phyloP scores from a whole-genome alignment of 495 filamentous ascomycete species.

The Parathielavia appendiculata region DNA sequence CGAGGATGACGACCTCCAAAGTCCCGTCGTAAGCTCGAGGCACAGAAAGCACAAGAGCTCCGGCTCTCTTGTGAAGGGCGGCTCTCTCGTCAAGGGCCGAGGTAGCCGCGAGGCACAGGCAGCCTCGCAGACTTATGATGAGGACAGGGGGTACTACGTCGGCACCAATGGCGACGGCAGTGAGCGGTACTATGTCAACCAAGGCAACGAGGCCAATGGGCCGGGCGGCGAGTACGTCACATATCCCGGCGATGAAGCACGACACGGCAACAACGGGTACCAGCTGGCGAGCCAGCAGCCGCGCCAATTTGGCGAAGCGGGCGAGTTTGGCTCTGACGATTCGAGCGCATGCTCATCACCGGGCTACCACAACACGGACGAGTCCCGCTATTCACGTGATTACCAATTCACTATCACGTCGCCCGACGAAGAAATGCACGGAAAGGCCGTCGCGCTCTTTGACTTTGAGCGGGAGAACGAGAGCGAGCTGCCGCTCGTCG shows the following conservation, averaged over 20 bases:
- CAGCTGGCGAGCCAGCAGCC: constrained; percentile 39
- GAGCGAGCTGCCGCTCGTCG: constrained; percentile 86
- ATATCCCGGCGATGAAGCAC: constrained; percentile 62
- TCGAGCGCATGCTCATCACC: constrained; percentile 51
- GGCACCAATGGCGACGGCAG: constrained; percentile 67
- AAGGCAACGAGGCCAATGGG: constrained; percentile 62
- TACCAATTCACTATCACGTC: constrained; percentile 95
- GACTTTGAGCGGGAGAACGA: constrained; percentile 94
- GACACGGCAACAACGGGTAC: constrained; percentile 46
- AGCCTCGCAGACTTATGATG: constrained; percentile 39
- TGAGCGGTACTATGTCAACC: constrained; percentile 71
- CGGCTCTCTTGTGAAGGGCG: constrained; percentile 44
- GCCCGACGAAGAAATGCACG: constrained; percentile 96
- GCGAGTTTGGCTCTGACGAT: constrained; percentile 56
- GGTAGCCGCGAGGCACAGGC: constrained; percentile 28
- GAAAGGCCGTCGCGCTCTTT: constrained; percentile 91
- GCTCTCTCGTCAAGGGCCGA: constrained; percentile 42
- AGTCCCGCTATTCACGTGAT: constrained; percentile 75
- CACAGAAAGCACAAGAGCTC: constrained; percentile 79
- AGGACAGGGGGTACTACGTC: constrained; percentile 59
- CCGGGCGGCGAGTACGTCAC: constrained; percentile 77
- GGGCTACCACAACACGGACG: constrained; percentile 45
- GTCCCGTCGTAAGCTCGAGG: constrained; percentile 71
- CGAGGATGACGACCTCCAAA: constrained; percentile 93
- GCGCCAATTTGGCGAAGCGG: constrained; percentile 55